Percentiles rank a stretch among this genome's conserved stretches.
Conservation (phyloP, 495 filamentous ascomycete genomes). For the Thermochaetoides thermophila region DNA sequence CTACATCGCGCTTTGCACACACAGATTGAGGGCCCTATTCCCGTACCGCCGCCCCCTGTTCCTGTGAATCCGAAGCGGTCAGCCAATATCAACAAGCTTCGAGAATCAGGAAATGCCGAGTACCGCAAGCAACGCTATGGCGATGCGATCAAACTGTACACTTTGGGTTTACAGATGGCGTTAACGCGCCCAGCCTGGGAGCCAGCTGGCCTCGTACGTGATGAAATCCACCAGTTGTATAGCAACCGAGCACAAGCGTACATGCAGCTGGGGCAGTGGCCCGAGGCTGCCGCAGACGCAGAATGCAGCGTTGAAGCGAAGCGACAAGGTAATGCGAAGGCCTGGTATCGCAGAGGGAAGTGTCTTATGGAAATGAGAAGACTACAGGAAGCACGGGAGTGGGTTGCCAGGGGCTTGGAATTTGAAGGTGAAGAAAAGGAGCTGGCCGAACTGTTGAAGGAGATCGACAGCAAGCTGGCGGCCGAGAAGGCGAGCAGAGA, state of each 20-base stretch:
- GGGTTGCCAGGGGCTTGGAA: slow-evolving; percentile 61
- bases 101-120: slow-evolving; percentile 68
- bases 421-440: slow-evolving; percentile 67
- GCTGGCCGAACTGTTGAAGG: slow-evolving; percentile 50
- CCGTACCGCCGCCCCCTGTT: slow-evolving; percentile 56
- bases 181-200: slow-evolving; percentile 74
- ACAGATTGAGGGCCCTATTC: slow-evolving; percentile 38
- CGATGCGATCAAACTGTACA: slow-evolving; percentile 71
- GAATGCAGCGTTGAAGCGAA: slow-evolving; percentile 81
- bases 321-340: slow-evolving; percentile 76
- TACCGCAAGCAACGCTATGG: slow-evolving; percentile 59
- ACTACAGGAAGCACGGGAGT: slow-evolving; percentile 63
- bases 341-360: slow-evolving; percentile 74
- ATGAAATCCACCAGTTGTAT: slow-evolving; percentile 68
- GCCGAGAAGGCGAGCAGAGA: slow-evolving; percentile 12
- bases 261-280: slow-evolving; percentile 65
- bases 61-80: slow-evolving; percentile 75
- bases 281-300: slow-evolving; percentile 72
- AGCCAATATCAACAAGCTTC: slow-evolving; percentile 77
- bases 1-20: slow-evolving; percentile 61
- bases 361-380: slow-evolving; percentile 84
- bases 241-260: slow-evolving; percentile 82
- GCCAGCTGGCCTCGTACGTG: slow-evolving; percentile 60
- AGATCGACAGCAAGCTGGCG: slow-evolving; percentile 40
- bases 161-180: slow-evolving; percentile 76